Percentiles rank a stretch among this genome's conserved stretches.
Conservation (phyloP, 2,329 filamentous ascomycete genomes). For the Cladosporium sphaerospermum region DNA sequence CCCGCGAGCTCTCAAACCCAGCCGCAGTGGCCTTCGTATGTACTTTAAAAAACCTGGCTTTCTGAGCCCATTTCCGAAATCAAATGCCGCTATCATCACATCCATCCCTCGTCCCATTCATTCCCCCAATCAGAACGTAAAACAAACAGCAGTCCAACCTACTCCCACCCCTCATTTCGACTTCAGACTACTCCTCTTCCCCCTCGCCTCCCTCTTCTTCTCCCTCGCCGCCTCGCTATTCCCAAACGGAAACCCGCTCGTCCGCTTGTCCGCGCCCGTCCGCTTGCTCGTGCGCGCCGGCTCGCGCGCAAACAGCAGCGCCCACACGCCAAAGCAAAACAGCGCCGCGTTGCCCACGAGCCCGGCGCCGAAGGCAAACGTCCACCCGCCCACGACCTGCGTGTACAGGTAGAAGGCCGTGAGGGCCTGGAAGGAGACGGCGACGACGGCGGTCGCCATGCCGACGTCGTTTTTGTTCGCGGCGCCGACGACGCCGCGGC, state of each 20-base stretch:
- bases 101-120: neutral
- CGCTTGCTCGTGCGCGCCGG: conserved; percentile 52
- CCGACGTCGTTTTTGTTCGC: conserved; percentile 6
- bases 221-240: conserved; percentile 39
- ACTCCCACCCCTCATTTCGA: conserved; percentile 9
- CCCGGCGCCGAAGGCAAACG: conserved; percentile 53
- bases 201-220: conserved; percentile 27
- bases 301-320: conserved; percentile 52
- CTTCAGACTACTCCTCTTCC: conserved; percentile 20
- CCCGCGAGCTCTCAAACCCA: neutral
- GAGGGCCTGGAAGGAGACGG: conserved; percentile 43
- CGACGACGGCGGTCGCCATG: conserved; percentile 6
- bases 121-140: neutral
- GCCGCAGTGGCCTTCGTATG: no score
- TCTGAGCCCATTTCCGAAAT: no score
- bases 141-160: neutral
- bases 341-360: conserved; percentile 52
- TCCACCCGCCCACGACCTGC: conserved; percentile 51
- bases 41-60: no score
- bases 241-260: conserved; percentile 58
- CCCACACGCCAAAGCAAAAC: conserved; percentile 60
- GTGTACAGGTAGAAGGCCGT: conserved; percentile 63
- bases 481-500: neutral
- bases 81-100: neutral
- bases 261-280: conserved; percentile 63